Evolutionary conservation across 352 stramenopile genomes (phyloP).

Genomic region (Phytophthora aleatoria): DNA sequence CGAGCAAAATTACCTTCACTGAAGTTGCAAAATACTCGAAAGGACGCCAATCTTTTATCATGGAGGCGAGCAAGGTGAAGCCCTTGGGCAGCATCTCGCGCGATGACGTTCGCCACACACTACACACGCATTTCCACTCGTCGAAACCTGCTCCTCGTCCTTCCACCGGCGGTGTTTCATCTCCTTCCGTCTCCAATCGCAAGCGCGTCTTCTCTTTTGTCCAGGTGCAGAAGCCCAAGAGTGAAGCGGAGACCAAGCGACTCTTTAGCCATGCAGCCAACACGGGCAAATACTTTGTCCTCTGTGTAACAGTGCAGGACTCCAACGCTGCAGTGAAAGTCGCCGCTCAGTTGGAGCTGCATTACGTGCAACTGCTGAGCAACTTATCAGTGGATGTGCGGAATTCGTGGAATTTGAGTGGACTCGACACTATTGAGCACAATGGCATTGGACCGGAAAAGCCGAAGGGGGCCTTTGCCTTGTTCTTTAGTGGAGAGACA

Average conservation of each 20-base stretch:
- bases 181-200: constrained; percentile 14
- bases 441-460: constrained; percentile 56
- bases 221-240: constrained; percentile 71
- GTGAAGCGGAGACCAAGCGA: constrained; percentile 54
- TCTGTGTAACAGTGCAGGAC: constrained; percentile 70
- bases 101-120: constrained; percentile 65
- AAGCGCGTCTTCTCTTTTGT: constrained; percentile 66
- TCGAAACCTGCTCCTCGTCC: constrained; percentile 35
- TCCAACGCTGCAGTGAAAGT: background rate
- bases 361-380: constrained; percentile 71
- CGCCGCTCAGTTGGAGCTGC: constrained; percentile 38
- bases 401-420: constrained; percentile 61
- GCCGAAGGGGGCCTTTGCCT: constrained; percentile 54
- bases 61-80: constrained; percentile 33
- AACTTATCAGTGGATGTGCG: constrained; percentile 71
- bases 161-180: background rate
- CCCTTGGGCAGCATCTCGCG: constrained; percentile 48
- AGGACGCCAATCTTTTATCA: constrained; percentile 15
- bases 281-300: constrained; percentile 61
- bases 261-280: constrained; percentile 46
- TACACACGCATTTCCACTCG: constrained; percentile 72
- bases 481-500: constrained; percentile 57
- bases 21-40: constrained; percentile 5
- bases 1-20: background rate
- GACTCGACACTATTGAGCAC: constrained; percentile 66